A percentile compares a stretch with the other conserved stretches of the same genome.
Conservation (phyloP, 352 stramenopile species). For the Phytophthora capsici region DNA sequence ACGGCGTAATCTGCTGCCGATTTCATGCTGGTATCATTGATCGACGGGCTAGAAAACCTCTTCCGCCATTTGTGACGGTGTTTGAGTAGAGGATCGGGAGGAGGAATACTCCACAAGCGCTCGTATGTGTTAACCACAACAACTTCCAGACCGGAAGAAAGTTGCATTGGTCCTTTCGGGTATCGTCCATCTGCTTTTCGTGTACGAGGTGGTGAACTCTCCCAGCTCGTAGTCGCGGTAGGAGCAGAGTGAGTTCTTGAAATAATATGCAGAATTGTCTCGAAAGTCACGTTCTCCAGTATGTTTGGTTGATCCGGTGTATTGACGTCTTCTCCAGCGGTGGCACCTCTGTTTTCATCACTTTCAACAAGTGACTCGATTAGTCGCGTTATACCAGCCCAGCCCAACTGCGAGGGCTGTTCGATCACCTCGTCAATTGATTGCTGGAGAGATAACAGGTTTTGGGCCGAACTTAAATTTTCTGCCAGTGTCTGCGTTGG, state of each 20-base stretch:
- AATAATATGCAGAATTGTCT: slow-evolving; percentile 82
- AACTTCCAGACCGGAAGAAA: slow-evolving; percentile 77
- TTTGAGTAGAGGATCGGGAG: slow-evolving; percentile 75
- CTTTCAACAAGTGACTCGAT: slow-evolving; percentile 38
- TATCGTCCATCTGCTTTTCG: slow-evolving; percentile 54
- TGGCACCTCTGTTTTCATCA: slow-evolving; percentile 7
- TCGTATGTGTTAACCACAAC: slow-evolving; percentile 82
- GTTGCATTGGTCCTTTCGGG: slow-evolving; percentile 74
- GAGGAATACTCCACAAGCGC: slow-evolving; percentile 83
- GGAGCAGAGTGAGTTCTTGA: slow-evolving; percentile 64
- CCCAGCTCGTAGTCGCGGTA: slow-evolving; percentile 47
- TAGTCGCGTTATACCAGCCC: slow-evolving; percentile 32
- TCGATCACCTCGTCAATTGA: slow-evolving; percentile 51
- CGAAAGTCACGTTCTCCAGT: slow-evolving; percentile 72
- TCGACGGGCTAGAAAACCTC: slow-evolving; percentile 18
- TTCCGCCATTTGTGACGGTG: slow-evolving; percentile 88
- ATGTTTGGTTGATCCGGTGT: slow-evolving; percentile 30
- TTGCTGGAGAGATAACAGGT: slow-evolving; percentile 57
- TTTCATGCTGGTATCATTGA: slow-evolving; percentile 40
- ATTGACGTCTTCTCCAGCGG: slow-evolving; percentile 22
- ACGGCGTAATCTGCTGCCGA: slow-evolving; percentile 58
- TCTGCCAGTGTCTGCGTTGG: slow-evolving; percentile 46
- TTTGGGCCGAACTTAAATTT: slow-evolving; percentile 61
- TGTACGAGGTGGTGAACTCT: slow-evolving; percentile 45
- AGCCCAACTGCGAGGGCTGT: slow-evolving; percentile 20